Evolutionary conservation across 108 stramenopile species (phyloP), one percentile per base, ranked within the genome.

Genomic region (Parietichytrium sp.): DNA sequence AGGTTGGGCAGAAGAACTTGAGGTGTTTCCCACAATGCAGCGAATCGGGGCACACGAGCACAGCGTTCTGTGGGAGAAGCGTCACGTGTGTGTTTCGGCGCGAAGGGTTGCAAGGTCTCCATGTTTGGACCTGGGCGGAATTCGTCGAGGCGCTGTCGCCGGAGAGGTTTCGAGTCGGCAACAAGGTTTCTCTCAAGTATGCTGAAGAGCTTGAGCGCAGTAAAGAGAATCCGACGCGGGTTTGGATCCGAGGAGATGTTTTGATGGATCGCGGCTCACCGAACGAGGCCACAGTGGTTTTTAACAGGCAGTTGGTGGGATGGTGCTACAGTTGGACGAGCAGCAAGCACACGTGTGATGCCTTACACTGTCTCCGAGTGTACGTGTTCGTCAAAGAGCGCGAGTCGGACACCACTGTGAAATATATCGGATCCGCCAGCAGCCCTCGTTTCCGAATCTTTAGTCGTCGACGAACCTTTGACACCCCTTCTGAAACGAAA

Each of bases 271-370:
- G 45, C 38, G 29, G 38, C 13, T 33, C 15, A 10, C 29, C 61
- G 20, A 42, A 38, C 8, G 12, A 72, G 33, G 45, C 45, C 61
- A 72, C 61, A 0, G 33, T 72, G 38, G 45, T 72, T 33, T 33
- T 72, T 16, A 72, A 72, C 33, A 16, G 61, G 20, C 36, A 42
- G 23, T 42, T 72, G 15, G 38, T 72, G 20, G 61, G 61, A 42
- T 72, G 61, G 61, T 42, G 45, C 33, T 72, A 72, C 61, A 42
- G 61, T 1, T 72, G 61, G 61, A 42, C 45, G 6, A 45, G 38
- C 16, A 72, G 61, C 20, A 72, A 72, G 33, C 61, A 72, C 61
- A 72, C 61, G 38, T 72, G 61, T 25, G 61, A 72, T 2, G 61
- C 61, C 33, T 45, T 72, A 42, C 61, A 72, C 33, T 72, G 61